These are phyloP conservation scores for Moniliophthora roreri DNA, from an alignment of 1,284 basidiomycete species.

Conservation along the genomic window DNA sequence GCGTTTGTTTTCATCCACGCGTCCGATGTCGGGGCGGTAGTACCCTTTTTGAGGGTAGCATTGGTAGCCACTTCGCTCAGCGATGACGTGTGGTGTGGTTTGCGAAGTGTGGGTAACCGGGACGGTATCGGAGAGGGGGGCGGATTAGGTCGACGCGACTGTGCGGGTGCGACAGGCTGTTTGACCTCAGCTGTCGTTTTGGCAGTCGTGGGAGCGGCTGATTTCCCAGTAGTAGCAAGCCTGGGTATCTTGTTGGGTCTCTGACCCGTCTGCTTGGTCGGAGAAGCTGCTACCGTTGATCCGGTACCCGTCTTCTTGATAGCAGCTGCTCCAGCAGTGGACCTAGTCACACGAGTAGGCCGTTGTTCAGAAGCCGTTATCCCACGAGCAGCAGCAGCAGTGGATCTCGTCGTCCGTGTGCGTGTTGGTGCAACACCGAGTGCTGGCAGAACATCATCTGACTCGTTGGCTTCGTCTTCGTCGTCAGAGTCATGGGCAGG, in stretches of 20 bases:
- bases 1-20: constrained; percentile 76
- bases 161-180: constrained; percentile 37
- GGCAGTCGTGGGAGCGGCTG: constrained; percentile 24
- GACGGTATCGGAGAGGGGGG: constrained; percentile 68
- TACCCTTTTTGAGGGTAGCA: constrained; percentile 33
- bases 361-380: constrained; percentile 65
- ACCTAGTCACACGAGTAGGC: constrained; percentile 69
- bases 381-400: constrained; percentile 38
- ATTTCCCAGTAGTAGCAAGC: constrained; percentile 39
- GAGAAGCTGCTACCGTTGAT: constrained; percentile 34
- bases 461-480: constrained; percentile 56
- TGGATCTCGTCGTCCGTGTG: constrained; percentile 32
- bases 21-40: constrained; percentile 39
- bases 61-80: constrained; percentile 50
- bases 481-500: constrained; percentile 55
- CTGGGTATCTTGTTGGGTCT: constrained; percentile 78
- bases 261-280: constrained; percentile 37
- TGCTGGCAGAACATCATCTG: constrained; percentile 62
- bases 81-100: constrained; percentile 50
- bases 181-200: constrained; percentile 44
- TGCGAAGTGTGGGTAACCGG: constrained; percentile 68
- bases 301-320: constrained; percentile 45
- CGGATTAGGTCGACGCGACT: constrained; percentile 31
- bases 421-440: constrained; percentile 48
- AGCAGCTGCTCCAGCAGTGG: constrained; percentile 54